Percentiles rank a stretch among this genome's conserved stretches.
Conservation (phyloP, 140 eudicot genomes). For the Ambrosia hybrid region DNA sequence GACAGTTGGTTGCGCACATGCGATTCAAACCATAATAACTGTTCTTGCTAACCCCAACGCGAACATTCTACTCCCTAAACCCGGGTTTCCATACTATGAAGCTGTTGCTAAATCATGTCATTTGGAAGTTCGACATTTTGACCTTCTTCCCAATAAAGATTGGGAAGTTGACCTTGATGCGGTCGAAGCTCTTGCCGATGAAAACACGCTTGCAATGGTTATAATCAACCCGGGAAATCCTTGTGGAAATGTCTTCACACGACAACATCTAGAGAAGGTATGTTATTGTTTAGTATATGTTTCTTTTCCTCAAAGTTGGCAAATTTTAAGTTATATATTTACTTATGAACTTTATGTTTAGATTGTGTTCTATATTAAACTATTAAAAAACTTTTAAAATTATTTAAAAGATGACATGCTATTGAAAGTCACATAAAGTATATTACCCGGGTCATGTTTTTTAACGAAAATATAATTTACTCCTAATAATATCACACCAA, state of each 20-base stretch:
- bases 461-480: too few species aligned
- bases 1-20: slow-evolving; percentile 71
- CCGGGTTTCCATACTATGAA: slow-evolving; percentile 72
- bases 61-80: slow-evolving; percentile 75
- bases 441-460: too few species aligned
- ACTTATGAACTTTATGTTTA: too few species aligned
- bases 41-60: slow-evolving; percentile 63
- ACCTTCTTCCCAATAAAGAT: slow-evolving; percentile 63
- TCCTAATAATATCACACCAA: too few species aligned
- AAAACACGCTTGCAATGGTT: slow-evolving; percentile 80
- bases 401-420: too few species aligned
- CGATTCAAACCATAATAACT: slow-evolving; percentile 53
- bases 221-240: slow-evolving; percentile 90
- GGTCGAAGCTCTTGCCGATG: slow-evolving; percentile 74
- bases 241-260: slow-evolving; percentile 70
- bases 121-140: slow-evolving; percentile 68
- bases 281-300: too few species aligned
- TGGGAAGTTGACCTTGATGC: slow-evolving; percentile 84
- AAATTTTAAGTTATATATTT: too few species aligned
- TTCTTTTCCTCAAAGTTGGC: too few species aligned
- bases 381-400: too few species aligned
- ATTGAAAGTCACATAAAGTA: too few species aligned
- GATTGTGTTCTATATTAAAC: too few species aligned
- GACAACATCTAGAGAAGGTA: slow-evolving; percentile 65
- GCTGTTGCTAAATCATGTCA: slow-evolving; percentile 40